phyloP scores from a whole-genome alignment of 805 yeast genomes.

The Scheffersomyces coipomensis region DNA sequence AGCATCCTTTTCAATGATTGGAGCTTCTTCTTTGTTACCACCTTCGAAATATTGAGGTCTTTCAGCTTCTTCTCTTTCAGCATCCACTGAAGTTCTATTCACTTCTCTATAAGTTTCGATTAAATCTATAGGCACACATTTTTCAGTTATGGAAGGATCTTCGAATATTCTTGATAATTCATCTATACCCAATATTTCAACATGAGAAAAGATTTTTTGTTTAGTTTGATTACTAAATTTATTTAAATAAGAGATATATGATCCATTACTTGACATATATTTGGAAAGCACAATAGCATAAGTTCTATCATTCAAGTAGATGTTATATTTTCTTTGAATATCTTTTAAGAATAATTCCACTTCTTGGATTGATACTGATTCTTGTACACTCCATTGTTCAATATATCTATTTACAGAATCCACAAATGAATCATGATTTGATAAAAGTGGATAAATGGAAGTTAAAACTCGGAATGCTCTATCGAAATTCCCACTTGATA shows the following conservation, averaged over 20 bases:
- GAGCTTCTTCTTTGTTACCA: conserved; percentile 15
- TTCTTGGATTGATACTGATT: conserved; percentile 38
- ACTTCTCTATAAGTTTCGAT: conserved; percentile 27
- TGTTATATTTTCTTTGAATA: conserved; percentile 20
- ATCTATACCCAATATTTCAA: conserved; percentile 54
- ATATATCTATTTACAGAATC: conserved; percentile 71
- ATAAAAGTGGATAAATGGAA: conserved; percentile 54
- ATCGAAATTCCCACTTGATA: conserved; percentile 60
- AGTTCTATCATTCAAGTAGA: conserved; percentile 53
- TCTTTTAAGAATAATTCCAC: conserved; percentile 41
- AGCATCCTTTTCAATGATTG: conserved; percentile 52
- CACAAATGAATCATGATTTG: conserved; percentile 45
- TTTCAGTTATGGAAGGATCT: conserved; percentile 17
- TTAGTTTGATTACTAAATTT: conserved; percentile 5
- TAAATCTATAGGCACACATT: conserved; percentile 36
- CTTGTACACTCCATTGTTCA: conserved; percentile 35
- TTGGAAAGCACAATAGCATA: conserved; percentile 58
- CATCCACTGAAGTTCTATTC: conserved; percentile 11
- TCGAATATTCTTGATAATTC: conserved; percentile 37
- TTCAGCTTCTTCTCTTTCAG: conserved; percentile 7
- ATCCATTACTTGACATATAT: conserved; percentile 12
- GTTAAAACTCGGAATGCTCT: conserved; percentile 69
- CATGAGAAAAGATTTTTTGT: conserved; percentile 39
- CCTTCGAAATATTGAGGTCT: conserved; percentile 33
- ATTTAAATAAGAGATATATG: conserved; percentile 12